Evolutionary conservation across 2,329 filamentous ascomycete genomes (phyloP).

Genomic region (Botrytis porri): DNA sequence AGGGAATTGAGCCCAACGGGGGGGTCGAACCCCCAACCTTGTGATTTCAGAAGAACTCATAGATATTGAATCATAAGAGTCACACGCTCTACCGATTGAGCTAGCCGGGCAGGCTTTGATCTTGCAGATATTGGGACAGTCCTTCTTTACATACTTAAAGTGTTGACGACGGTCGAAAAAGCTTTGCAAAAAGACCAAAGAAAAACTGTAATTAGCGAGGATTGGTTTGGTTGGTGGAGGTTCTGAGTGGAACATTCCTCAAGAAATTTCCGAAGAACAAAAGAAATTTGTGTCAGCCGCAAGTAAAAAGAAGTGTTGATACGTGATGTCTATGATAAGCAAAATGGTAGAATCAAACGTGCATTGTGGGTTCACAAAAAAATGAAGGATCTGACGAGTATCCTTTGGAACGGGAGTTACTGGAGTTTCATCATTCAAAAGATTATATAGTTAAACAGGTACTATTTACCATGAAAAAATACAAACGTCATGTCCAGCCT

Average conservation of each 20-base stretch:
- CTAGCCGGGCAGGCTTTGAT: constrained; percentile 28
- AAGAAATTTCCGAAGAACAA: background rate
- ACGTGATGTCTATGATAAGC: no score
- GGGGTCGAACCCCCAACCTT: constrained; percentile 15
- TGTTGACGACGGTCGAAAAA: no score
- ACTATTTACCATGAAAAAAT: no score
- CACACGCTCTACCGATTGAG: constrained; percentile 39
- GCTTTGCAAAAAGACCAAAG: background rate
- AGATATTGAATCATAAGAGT: constrained; percentile 28
- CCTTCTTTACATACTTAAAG: background rate
- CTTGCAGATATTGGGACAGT: rapidly evolving
- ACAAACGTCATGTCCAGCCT: no score
- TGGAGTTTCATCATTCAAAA: no score
- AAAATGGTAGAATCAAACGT: no score
- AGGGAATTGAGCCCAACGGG: constrained; percentile 13
- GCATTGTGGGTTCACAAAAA: no score
- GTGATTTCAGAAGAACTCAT: constrained; percentile 10
- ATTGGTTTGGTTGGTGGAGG: background rate
- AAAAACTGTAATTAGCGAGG: background rate
- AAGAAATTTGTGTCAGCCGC: no score
- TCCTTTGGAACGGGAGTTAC: no score
- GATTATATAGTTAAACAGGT: no score
- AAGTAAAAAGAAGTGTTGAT: no score
- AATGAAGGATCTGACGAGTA: no score
- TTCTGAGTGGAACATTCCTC: background rate